Percentiles rank a stretch among this genome's conserved stretches.
Conservation (phyloP, 176 grass and related monocot species). For the Eragrostis curvula region DNA sequence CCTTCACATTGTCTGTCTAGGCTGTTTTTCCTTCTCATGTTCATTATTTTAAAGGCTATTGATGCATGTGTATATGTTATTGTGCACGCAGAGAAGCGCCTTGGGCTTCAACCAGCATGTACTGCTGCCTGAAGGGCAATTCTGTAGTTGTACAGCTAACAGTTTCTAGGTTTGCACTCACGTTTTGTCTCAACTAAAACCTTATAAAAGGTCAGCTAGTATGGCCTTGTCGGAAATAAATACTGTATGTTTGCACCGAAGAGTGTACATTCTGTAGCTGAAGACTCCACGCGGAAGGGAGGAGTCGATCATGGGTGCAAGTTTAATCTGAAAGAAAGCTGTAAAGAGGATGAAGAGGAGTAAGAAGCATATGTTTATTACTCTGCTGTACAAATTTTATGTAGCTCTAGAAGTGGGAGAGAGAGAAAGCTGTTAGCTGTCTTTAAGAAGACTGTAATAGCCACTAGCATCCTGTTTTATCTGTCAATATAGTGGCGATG, state of each 20-base stretch:
- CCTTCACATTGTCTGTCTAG: not conserved
- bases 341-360: slow-evolving; percentile 62
- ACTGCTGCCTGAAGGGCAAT: slow-evolving; percentile 43
- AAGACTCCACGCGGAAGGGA: slow-evolving; percentile 32
- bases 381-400: slow-evolving; percentile 65
- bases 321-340: slow-evolving; percentile 46
- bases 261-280: slow-evolving; percentile 74
- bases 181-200: slow-evolving; percentile 55
- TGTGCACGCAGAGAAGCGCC: slow-evolving; percentile 67
- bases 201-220: slow-evolving; percentile 35
- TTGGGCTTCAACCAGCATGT: slow-evolving; percentile 62
- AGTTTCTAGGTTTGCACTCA: slow-evolving; percentile 65
- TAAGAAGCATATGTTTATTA: slow-evolving; percentile 44
- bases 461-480: slow-evolving; percentile 27
- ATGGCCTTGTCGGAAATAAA: slow-evolving; percentile 54
- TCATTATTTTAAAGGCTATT: not conserved
- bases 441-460: slow-evolving; percentile 24
- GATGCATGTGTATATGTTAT: not conserved
- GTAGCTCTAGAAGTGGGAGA: slow-evolving; percentile 48
- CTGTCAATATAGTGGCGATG: slow-evolving; percentile 30
- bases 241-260: slow-evolving; percentile 48
- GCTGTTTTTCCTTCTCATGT: no score
- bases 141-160: slow-evolving; percentile 82
- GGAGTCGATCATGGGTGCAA: slow-evolving; percentile 33
- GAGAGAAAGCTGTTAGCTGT: slow-evolving; percentile 55